phyloP scores from a whole-genome alignment of 176 grass and related monocot species.

The Puccinellia tenuiflora region DNA sequence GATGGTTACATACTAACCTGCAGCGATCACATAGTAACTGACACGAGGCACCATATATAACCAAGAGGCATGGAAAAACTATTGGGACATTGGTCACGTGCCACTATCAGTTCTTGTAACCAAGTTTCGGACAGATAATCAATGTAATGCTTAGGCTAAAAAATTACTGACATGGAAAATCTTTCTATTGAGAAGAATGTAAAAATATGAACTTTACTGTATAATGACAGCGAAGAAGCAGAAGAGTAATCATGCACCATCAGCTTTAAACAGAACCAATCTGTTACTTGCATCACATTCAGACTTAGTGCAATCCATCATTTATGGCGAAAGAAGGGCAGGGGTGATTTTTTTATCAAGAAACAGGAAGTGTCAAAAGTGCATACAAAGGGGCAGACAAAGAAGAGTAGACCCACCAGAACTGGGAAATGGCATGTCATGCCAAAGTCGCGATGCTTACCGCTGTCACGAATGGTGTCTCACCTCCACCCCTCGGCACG shows the following conservation, averaged over 20 bases:
- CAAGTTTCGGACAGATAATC: not conserved
- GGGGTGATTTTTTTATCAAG: not conserved
- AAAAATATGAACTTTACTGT: not conserved
- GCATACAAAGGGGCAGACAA: not conserved
- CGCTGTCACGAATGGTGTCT: not conserved
- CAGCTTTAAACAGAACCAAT: not conserved
- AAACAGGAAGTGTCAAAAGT: not conserved
- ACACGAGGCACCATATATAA: not conserved
- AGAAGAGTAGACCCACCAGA: not conserved
- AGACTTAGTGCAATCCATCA: not conserved
- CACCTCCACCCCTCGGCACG: too few species aligned
- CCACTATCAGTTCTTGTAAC: not conserved
- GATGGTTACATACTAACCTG: not conserved
- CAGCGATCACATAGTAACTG: not conserved
- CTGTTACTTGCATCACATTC: not conserved
- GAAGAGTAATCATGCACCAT: not conserved
- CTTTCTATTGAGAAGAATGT: not conserved
- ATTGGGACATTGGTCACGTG: not conserved
- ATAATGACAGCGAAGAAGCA: not conserved
- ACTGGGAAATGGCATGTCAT: not conserved
- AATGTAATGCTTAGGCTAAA: not conserved
- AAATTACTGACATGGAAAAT: not conserved
- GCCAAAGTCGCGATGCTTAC: not conserved
- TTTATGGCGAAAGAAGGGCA: not conserved
- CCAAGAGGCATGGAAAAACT: not conserved